Evolutionary conservation across 176 grass and related monocot genomes (phyloP).

Genomic region (Hordeum vulgare): MorexV3_pseudomolecules_assembly NC_058522.1:439408113-439408612

Average conservation of each 20-base stretch:
- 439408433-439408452: background rate
- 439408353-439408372: background rate
- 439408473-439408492: background rate
- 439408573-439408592: background rate
- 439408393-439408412: background rate
- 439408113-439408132: background rate
- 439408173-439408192: background rate
- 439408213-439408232: background rate
- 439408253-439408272: background rate
- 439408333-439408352: background rate
- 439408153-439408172: too few relatives aligned
- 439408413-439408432: background rate
- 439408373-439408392: background rate
- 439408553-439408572: background rate
- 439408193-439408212: background rate
- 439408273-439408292: background rate
- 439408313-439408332: background rate
- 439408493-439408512: background rate
- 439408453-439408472: background rate
- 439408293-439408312: background rate
- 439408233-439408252: background rate
- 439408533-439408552: background rate
- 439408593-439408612: too few relatives aligned
- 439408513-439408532: background rate
- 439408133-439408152: background rate